Evolutionary conservation across 78 protist species (phyloP).

Genomic region (Mantamonas sphyraenae): DNA sequence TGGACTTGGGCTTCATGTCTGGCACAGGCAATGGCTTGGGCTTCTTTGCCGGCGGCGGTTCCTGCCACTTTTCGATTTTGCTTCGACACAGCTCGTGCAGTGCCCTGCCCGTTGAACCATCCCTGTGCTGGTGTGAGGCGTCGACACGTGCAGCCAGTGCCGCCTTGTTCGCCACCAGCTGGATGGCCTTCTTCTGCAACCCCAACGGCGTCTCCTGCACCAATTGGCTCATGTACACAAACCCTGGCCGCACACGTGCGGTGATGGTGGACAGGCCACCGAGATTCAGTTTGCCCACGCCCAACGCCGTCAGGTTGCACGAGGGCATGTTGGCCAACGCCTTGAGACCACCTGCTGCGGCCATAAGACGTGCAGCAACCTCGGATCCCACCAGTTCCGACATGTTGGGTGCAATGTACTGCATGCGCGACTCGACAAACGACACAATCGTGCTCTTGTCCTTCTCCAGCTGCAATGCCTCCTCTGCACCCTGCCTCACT

Average conservation of each 20-base stretch:
- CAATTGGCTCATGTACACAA: neutral
- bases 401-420: slow-evolving; percentile 69
- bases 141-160: slow-evolving; percentile 27
- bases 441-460: neutral
- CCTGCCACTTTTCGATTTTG: slow-evolving; percentile 59
- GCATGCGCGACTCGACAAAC: slow-evolving; percentile 73
- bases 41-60: slow-evolving; percentile 57
- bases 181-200: neutral
- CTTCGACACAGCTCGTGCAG: slow-evolving; percentile 26
- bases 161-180: slow-evolving; percentile 5
- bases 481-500: slow-evolving; percentile 45
- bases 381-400: slow-evolving; percentile 51
- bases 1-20: slow-evolving; percentile 22
- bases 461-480: slow-evolving; percentile 40
- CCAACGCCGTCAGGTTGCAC: slow-evolving; percentile 33
- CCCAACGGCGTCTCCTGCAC: slow-evolving; percentile 12
- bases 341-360: slow-evolving; percentile 64
- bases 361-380: slow-evolving; percentile 68
- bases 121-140: neutral
- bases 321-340: slow-evolving; percentile 62
- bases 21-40: slow-evolving; percentile 62
- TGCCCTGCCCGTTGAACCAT: neutral
- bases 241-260: neutral
- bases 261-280: neutral
- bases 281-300: neutral